Conservation (phyloP, 306 rosid species). For the Sicyos edulis region DNA sequence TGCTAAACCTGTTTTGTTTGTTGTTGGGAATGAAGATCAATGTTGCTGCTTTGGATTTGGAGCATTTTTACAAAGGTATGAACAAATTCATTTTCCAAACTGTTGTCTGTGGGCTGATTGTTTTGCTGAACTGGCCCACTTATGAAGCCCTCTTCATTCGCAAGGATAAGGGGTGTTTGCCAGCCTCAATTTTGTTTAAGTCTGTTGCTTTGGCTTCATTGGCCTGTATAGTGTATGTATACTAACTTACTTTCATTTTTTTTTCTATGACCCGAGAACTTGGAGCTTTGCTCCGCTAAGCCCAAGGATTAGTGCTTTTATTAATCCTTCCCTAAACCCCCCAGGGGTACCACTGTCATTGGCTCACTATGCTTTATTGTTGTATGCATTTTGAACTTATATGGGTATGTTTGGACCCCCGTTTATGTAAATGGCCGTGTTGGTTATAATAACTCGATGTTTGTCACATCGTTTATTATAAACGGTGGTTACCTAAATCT, state of each 20-base stretch:
- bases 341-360: not conserved
- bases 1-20: conserved; percentile 41
- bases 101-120: conserved; percentile 32
- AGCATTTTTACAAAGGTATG: not conserved
- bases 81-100: conserved; percentile 26
- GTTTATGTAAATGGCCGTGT: too few relatives aligned
- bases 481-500: too few relatives aligned
- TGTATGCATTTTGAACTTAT: not conserved
- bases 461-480: too few relatives aligned
- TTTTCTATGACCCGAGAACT: too few relatives aligned
- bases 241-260: not conserved
- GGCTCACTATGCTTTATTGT: not conserved
- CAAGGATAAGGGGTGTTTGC: conserved; percentile 41
- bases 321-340: too few relatives aligned
- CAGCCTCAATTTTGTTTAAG: conserved; percentile 38
- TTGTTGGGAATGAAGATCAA: conserved; percentile 35
- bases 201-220: conserved; percentile 38
- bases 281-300: too few relatives aligned
- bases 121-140: conserved; percentile 32
- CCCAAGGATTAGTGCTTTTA: too few relatives aligned
- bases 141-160: conserved; percentile 58
- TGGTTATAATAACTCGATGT: too few relatives aligned
- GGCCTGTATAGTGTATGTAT: conserved; percentile 26
- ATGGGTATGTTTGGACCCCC: too few relatives aligned
- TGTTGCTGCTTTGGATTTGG: conserved; percentile 19